These are phyloP conservation scores for Hyphopichia homilentoma DNA, from an alignment of 805 yeast genomes.

Conservation along the genomic window DNA sequence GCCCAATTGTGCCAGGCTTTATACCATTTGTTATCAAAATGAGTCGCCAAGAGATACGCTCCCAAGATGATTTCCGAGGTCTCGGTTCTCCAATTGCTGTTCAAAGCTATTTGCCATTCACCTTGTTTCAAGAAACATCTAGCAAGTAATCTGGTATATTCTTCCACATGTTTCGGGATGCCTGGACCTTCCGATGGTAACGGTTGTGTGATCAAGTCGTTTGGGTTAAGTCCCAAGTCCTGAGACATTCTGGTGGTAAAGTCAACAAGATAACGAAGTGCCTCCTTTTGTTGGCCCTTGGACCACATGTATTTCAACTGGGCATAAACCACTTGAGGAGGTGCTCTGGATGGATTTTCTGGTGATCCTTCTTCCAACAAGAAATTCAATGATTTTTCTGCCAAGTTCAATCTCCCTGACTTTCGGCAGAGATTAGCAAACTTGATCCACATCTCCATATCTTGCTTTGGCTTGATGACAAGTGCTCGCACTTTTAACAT, in stretches of 20 bases:
- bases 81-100: slow-evolving; percentile 74
- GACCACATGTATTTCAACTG: slow-evolving; percentile 98
- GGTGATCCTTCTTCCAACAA: slow-evolving; percentile 73
- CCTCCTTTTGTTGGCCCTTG: slow-evolving; percentile 82
- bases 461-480: slow-evolving; percentile 92
- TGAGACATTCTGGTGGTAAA: slow-evolving; percentile 89
- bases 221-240: slow-evolving; percentile 82
- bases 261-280: slow-evolving; percentile 78
- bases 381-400: slow-evolving; percentile 84
- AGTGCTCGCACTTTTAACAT: slow-evolving; percentile 89
- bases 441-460: slow-evolving; percentile 97
- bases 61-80: slow-evolving; percentile 82
- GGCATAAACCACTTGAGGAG: slow-evolving; percentile 96
- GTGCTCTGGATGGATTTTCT: slow-evolving; percentile 68
- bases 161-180: slow-evolving; percentile 70
- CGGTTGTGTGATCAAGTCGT: slow-evolving; percentile 83
- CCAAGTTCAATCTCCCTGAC: slow-evolving; percentile 86
- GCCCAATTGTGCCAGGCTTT: slow-evolving; percentile 99
- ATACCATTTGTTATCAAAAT: slow-evolving; percentile 90
- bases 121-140: slow-evolving; percentile 97
- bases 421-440: slow-evolving; percentile 95
- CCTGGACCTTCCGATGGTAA: slow-evolving; percentile 71
- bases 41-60: slow-evolving; percentile 89
- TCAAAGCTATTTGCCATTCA: slow-evolving; percentile 91
- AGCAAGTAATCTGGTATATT: slow-evolving; percentile 80